Base-by-base conservation (phyloP, 306 rosid species). In the Psophocarpus tetragonolobus region DNA sequence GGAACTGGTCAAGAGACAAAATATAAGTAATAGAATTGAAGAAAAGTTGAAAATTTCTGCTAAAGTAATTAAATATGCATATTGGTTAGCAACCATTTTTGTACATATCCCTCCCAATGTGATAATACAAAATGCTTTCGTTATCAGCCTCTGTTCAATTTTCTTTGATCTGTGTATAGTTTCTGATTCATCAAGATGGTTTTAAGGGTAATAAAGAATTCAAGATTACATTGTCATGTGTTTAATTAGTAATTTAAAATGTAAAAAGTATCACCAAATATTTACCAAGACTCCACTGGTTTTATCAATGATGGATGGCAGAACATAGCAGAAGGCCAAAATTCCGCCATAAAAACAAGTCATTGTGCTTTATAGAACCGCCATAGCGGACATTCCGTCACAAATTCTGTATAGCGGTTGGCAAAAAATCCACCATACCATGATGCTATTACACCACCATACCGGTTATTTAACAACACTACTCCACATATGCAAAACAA, bases 1-100 rank as follows among this genome's bases (percentile, higher is more conserved):
- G 87, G 87, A 90, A 96, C 99, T 96, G 92, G 23, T 45, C 79
- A 89, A 36, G 77, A 62, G 78, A 75, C 29, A 79, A 79, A 82
- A 77, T 58, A 67, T 33, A 60, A 64, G 73, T 68, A 36, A 72
- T 72, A 35, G 71, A 44, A 48, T 61, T 15, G 66, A 76, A 29
- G 64, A 74, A 56, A 64, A 36, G 41, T 61, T 71, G 38, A 68
- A 50, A 73, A 26, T 29, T 42, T 69, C 29, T 13, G 38, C 45
- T 36, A 6, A 71, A 38, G 35, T 44, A 71, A 29, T 77, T 62
- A 36, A 21, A 36, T 29, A 74, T 38, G 78, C 71, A 74, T 64
- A 44, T 35, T 69, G 29, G 8, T 68, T 30, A 30, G 23, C 66
- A 69, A 9, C 5, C 35, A 60, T 20, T 51, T 62, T 42, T n/a